Conservation (phyloP, 164 flowering plant genomes). For the Chloranthus sessilifolius region DNA sequence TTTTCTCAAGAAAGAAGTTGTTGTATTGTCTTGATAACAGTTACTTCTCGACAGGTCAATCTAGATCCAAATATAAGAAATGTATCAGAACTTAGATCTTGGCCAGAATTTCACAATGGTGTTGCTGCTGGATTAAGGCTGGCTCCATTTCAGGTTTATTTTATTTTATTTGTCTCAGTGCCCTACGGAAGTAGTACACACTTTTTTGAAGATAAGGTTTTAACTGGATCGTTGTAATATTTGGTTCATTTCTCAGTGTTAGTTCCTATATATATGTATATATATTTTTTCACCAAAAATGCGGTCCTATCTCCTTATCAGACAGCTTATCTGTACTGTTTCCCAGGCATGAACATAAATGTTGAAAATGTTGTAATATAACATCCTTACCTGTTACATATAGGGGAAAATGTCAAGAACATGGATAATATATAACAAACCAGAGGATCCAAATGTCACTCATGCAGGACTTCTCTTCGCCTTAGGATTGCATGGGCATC, state of each 20-base stretch:
- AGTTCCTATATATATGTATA: no score
- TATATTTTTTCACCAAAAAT: no score
- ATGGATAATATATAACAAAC: slow-evolving; percentile 89
- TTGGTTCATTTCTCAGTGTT: neutral
- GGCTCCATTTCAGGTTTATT: slow-evolving; percentile 77
- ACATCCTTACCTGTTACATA: slow-evolving; percentile 3
- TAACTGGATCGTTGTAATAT: neutral
- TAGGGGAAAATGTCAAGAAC: slow-evolving; percentile 96
- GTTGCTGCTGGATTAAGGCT: slow-evolving; percentile 95
- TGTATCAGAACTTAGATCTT: slow-evolving; percentile 72
- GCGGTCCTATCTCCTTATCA: no score
- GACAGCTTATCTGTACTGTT: no score
- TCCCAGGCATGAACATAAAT: neutral
- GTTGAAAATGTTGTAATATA: neutral
- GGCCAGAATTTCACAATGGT: slow-evolving; percentile 99
- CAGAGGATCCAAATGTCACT: slow-evolving; percentile 68
- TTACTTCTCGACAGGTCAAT: slow-evolving; percentile 54
- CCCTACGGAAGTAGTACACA: neutral
- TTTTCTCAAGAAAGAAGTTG: no score
- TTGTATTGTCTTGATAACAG: no score
- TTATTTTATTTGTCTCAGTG: no score
- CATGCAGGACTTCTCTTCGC: slow-evolving; percentile 97
- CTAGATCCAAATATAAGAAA: slow-evolving; percentile 86
- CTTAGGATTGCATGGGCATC: slow-evolving; percentile 86
- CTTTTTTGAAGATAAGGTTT: neutral